These are phyloP conservation scores for Fusarium albosuccineum DNA, from an alignment of 2,329 filamentous ascomycete genomes.

Conservation along the genomic window DNA sequence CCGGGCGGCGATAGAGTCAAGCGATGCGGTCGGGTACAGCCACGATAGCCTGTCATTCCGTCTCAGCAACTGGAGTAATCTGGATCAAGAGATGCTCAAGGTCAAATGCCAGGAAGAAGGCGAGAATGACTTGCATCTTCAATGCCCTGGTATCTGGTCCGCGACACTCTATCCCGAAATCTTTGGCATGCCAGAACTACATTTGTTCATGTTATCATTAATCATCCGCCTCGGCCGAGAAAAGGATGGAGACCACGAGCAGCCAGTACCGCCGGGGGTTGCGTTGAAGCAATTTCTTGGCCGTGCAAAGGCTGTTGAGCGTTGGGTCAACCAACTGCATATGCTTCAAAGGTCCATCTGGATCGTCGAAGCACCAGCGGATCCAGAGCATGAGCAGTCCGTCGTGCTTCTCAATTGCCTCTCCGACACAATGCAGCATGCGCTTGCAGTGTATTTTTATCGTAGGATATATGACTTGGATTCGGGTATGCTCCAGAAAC, in stretches of 20 bases:
- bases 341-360: conserved; percentile 16
- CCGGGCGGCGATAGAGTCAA: conserved; percentile 30
- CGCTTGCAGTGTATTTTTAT: conserved; percentile 32
- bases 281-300: conserved; percentile 24
- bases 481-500: conserved; percentile 18
- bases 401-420: conserved; percentile 18
- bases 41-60: conserved; percentile 26
- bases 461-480: conserved; percentile 32
- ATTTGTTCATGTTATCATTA: conserved; percentile 29
- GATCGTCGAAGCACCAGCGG: conserved; percentile 5
- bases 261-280: background rate
- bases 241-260: conserved; percentile 9
- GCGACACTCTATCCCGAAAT: conserved; percentile 36
- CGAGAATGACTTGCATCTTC: conserved; percentile 35
- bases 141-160: conserved; percentile 33
- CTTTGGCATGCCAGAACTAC: conserved; percentile 30
- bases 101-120: conserved; percentile 27
- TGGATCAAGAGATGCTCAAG: conserved; percentile 31
- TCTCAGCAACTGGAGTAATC: conserved; percentile 20
- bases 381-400: conserved; percentile 25
- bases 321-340: conserved; percentile 30
- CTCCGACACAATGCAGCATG: conserved; percentile 32
- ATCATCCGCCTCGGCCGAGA: conserved; percentile 30
- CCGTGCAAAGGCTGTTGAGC: conserved; percentile 27
- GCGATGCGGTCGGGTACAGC: conserved; percentile 21